phyloP scores from a whole-genome alignment of 23 red algal species.

The Agarophyton chilense region DNA sequence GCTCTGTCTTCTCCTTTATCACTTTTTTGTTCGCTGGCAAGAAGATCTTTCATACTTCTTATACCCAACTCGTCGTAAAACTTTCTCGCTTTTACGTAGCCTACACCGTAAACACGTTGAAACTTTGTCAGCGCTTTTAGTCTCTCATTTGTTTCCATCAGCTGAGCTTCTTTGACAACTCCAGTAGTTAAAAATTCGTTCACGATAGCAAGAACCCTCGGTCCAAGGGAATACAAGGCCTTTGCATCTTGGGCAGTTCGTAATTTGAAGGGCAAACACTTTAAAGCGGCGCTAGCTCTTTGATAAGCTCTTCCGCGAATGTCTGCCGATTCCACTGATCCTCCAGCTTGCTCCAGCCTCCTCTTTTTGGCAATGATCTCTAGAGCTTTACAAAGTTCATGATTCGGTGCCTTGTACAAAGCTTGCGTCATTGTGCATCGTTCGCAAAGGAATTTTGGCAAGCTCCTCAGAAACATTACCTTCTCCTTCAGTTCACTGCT shows the following conservation, averaged over 20 bases:
- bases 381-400: slow-evolving; percentile 37
- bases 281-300: slow-evolving; percentile 48
- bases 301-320: slow-evolving; percentile 56
- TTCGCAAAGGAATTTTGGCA: slow-evolving; percentile 45
- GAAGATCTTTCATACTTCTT: slow-evolving; percentile 16
- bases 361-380: slow-evolving; percentile 44
- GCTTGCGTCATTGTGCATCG: slow-evolving; percentile 44
- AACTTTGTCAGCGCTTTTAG: slow-evolving; percentile 18
- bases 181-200: slow-evolving; percentile 31
- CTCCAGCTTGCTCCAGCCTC: slow-evolving; percentile 56
- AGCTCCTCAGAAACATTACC: background rate
- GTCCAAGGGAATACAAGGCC: slow-evolving; percentile 31
- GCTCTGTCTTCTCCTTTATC: background rate
- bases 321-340: slow-evolving; percentile 17
- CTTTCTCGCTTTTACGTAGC: slow-evolving; percentile 18
- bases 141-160: slow-evolving; percentile 21
- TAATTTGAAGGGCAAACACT: slow-evolving; percentile 55
- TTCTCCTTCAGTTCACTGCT: slow-evolving; percentile 15
- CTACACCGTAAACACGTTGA: slow-evolving; percentile 42
- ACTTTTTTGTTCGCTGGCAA: background rate
- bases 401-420: slow-evolving; percentile 38
- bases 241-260: slow-evolving; percentile 22
- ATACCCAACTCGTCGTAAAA: slow-evolving; percentile 49
- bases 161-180: slow-evolving; percentile 20
- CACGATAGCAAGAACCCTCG: slow-evolving; percentile 24